phyloP scores from a whole-genome alignment of 768 basidiomycete genomes.

The Boletus huronensis region DNA sequence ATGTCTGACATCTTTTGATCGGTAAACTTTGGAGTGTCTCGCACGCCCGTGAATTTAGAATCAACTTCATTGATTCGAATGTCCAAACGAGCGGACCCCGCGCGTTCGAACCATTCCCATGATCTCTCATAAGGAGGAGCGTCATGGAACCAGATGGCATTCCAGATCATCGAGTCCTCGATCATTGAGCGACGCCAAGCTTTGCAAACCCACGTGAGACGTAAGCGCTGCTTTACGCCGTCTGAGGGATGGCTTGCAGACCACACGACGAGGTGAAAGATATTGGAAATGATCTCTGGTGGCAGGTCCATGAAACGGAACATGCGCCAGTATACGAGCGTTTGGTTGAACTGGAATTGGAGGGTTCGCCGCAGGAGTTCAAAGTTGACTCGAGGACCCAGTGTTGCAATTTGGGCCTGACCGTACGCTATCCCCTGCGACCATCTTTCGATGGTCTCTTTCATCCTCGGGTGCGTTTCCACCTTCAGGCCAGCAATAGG shows the following conservation, averaged over 20 bases:
- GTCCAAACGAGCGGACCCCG: slow-evolving; percentile 53
- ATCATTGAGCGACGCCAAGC: slow-evolving; percentile 51
- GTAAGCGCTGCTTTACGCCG: slow-evolving; percentile 41
- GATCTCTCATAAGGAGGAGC: slow-evolving; percentile 48
- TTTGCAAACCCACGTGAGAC: slow-evolving; percentile 57
- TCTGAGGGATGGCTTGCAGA: slow-evolving; percentile 36
- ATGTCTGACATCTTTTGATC: slow-evolving; percentile 43
- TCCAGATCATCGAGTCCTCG: slow-evolving; percentile 55
- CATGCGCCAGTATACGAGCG: slow-evolving; percentile 35
- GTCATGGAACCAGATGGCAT: slow-evolving; percentile 62
- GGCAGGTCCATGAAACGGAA: slow-evolving; percentile 65
- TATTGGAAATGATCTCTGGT: slow-evolving; percentile 58
- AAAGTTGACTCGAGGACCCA: slow-evolving; percentile 18
- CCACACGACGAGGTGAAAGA: slow-evolving; percentile 62
- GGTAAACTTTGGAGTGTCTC: slow-evolving; percentile 35
- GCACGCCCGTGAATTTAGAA: slow-evolving; percentile 21
- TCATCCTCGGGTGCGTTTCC: not conserved
- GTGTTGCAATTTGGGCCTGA: slow-evolving; percentile 18
- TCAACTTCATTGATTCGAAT: slow-evolving; percentile 54
- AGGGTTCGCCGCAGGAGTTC: slow-evolving; percentile 14
- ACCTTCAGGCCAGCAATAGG: slow-evolving; percentile 1
- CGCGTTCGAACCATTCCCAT: slow-evolving; percentile 54
- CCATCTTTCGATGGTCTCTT: slow-evolving; percentile 13
- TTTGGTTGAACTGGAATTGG: slow-evolving; percentile 17
- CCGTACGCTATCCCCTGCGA: slow-evolving; percentile 13